Evolutionary conservation across 2,329 filamentous ascomycete genomes (phyloP), one percentile per base, ranked within the genome.

Genomic region (Boeremia lycopersici): DNA sequence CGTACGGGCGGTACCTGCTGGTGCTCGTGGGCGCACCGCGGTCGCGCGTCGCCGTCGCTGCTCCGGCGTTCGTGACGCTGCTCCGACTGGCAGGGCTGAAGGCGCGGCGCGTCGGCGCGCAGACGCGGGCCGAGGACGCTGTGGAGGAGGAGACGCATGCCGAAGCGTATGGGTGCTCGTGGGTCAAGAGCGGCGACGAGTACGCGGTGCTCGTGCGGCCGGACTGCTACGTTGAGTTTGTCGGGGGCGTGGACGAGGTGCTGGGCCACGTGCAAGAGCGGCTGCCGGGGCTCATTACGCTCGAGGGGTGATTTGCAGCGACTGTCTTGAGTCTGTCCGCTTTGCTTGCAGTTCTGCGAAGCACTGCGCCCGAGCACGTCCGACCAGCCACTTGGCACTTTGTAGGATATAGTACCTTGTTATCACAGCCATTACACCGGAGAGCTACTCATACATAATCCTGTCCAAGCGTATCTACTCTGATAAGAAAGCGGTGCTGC

Each of bases 211-310:
- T 60, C 2, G 49, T 60, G 5, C 48, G 57, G 13, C 57, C 57
- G 9, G 57, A 60, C 17, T 60, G 53, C 23, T 60, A 60, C n/a
- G 50, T 53, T 11, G 57, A 60, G 36, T 23, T 38, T 38, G 49
- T 53, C 3, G 49, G 42, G 1, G 23, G 0, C 2, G 49, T 47
- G n/a, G 49, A 31, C 10, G 43, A 47, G 7, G 49, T 47, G 23
- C 10, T 46, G 36, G 11, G 7, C n/a, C 46, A 53, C 25, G 8
- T 31, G 6, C n/a, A 33, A 10, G 35, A 42, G 7, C 11, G 43
- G 23, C 31, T 53, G 8, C 49, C 49, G 1, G 49, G 49, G 11
- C 10, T 53, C 12, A 6, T 50, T 33, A n/a, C 5, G 25, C 25
- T 29, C 41, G 34, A 19, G 8, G 4, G 34, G 19, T 36, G 34